Conservation (phyloP, 495 filamentous ascomycete species). For the Parathielavia hyrcaniae region DNA sequence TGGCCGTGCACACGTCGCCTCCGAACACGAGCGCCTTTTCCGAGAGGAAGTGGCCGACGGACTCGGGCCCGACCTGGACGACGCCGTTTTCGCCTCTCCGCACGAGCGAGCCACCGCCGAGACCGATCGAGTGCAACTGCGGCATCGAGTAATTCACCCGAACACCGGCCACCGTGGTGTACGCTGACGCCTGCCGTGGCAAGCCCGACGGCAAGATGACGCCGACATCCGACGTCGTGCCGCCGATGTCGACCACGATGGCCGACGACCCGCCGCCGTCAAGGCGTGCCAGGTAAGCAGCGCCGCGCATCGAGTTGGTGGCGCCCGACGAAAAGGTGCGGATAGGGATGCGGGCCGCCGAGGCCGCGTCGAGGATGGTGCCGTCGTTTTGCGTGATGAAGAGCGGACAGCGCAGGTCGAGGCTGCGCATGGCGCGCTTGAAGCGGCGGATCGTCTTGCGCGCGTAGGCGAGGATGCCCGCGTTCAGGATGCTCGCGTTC, state of each 20-base stretch:
- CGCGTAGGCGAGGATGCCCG: slow-evolving; percentile 47
- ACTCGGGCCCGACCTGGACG: slow-evolving; percentile 50
- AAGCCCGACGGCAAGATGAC: slow-evolving; percentile 41
- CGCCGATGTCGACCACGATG: slow-evolving; percentile 48
- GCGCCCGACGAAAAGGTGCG: slow-evolving; percentile 50
- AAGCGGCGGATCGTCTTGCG: slow-evolving; percentile 46
- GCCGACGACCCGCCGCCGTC: slow-evolving; percentile 24
- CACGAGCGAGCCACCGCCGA: slow-evolving; percentile 51
- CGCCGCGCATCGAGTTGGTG: slow-evolving; percentile 53
- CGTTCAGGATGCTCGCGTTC: slow-evolving; percentile 53
- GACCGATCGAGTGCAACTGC: slow-evolving; percentile 47
- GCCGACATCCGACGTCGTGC: slow-evolving; percentile 46
- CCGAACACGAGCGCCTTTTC: slow-evolving; percentile 47
- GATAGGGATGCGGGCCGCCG: slow-evolving; percentile 48
- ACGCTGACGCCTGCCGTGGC: slow-evolving; percentile 40
- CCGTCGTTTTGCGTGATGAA: slow-evolving; percentile 56
- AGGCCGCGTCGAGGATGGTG: slow-evolving; percentile 44
- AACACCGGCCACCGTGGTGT: slow-evolving; percentile 42
- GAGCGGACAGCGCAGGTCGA: slow-evolving; percentile 46
- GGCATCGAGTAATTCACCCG: slow-evolving; percentile 45
- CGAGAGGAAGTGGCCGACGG: slow-evolving; percentile 49
- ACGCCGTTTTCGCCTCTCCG: slow-evolving; percentile 30
- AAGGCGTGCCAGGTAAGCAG: slow-evolving; percentile 44
- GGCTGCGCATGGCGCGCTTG: slow-evolving; percentile 38
- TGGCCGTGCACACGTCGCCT: too few relatives aligned